phyloP scores from a whole-genome alignment of 176 grass and related monocot genomes.

The Oryza nivara region DNA sequence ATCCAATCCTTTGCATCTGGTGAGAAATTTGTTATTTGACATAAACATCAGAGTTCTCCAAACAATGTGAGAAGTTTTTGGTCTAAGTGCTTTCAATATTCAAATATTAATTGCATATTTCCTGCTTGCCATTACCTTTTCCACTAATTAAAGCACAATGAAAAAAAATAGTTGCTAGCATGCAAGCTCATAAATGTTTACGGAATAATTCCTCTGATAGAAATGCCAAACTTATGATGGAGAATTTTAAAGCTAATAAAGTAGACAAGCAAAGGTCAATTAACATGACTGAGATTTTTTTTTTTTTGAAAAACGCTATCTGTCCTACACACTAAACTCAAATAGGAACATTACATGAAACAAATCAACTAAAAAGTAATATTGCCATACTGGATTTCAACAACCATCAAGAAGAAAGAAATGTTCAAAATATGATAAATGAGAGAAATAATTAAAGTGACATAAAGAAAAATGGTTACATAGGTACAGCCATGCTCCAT shows the following conservation, averaged over 20 bases:
- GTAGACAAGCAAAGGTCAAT: slow-evolving; percentile 6
- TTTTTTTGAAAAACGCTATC: not conserved
- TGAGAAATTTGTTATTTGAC: slow-evolving; percentile 36
- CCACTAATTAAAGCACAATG: slow-evolving; percentile 7
- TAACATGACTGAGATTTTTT: not conserved
- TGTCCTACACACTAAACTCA: not conserved
- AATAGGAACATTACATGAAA: slow-evolving; percentile 22
- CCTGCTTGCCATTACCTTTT: not conserved
- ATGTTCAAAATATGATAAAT: not conserved
- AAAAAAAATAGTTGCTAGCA: not conserved
- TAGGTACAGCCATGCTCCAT: not conserved
- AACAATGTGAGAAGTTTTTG: not conserved
- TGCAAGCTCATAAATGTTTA: not conserved
- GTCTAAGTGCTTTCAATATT: slow-evolving; percentile 6
- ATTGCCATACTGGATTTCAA: slow-evolving; percentile 1
- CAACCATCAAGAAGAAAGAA: slow-evolving; percentile 34
- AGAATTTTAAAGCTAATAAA: slow-evolving; percentile 27
- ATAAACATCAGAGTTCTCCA: slow-evolving; percentile 21
- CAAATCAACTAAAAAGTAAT: slow-evolving; percentile 2
- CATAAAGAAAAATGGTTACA: slow-evolving; percentile 25
- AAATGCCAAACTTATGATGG: slow-evolving; percentile 20
- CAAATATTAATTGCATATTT: slow-evolving; percentile 12
- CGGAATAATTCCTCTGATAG: not conserved
- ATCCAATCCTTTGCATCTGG: slow-evolving; percentile 77
- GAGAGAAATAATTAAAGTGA: slow-evolving; percentile 16